Conservation (phyloP, 169 alveolate genomes). For the Cryptosporidium sp. region DNA sequence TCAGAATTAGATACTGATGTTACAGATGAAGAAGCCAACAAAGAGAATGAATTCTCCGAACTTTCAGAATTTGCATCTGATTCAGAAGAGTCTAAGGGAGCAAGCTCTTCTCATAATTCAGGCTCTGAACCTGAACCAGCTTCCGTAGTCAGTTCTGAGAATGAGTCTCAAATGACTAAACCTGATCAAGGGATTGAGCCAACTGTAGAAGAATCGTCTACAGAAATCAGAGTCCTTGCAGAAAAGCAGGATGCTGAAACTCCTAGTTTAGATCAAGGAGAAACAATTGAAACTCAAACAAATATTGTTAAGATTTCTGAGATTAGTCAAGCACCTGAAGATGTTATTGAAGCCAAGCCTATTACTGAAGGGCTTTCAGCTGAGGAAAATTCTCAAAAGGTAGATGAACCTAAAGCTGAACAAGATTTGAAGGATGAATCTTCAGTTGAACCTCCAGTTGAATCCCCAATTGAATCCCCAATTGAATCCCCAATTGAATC, state of each 20-base stretch:
- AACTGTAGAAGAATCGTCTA: neutral
- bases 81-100: slow-evolving; percentile 42
- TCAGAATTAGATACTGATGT: neutral
- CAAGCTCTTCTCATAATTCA: slow-evolving; percentile 14
- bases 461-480: neutral
- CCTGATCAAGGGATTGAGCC: neutral
- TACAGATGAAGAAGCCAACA: neutral
- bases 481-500: neutral
- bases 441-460: slow-evolving; percentile 8
- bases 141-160: neutral
- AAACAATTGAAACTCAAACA: neutral
- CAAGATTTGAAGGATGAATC: neutral
- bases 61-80: slow-evolving; percentile 52
- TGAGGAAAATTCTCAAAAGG: neutral
- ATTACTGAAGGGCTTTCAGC: neutral
- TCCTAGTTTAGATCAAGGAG: neutral
- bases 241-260: neutral
- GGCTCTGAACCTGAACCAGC: neutral
- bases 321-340: neutral
- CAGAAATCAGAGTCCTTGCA: neutral
- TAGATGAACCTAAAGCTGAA: neutral
- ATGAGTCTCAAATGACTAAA: neutral
- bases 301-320: slow-evolving; percentile 19
- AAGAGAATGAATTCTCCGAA: neutral
- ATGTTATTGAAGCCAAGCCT: neutral